Evolutionary conservation across 495 filamentous ascomycete genomes (phyloP), one percentile per base, ranked within the genome.

Genomic region (Astrothelium macrocarpum): DNA sequence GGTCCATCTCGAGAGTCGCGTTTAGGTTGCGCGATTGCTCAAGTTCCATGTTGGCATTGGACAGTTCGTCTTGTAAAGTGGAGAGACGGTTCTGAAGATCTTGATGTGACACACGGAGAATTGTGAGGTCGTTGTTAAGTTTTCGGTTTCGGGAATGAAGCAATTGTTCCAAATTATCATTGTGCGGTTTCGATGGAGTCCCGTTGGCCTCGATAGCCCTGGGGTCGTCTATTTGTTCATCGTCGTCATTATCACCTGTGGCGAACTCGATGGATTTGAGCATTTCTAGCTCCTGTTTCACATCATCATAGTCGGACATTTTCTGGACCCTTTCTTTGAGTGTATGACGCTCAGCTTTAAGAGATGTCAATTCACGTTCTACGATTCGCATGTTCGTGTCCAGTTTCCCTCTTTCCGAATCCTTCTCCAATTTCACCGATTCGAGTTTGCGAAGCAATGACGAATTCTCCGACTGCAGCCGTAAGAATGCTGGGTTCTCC

Each of bases 191-290:
- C 12, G 70, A 59, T 0, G 75, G 71, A 2, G 78, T 68, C 5
- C 84, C 85, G 68, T 84, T 86, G 14, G 71, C 68, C 45, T 70
- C 67, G 28, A 7, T 45, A 4, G 29, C 10, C 16, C 14, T 62
- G n/a, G 36, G 20, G 18, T 62, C 26, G 29, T 58, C 63, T 53
- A 32, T 5, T 36, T 71, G 43, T 58, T 20, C 59, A 29, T 68
- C 61, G 66, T 66, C 58, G 66, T 70, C 64, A 68, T 75, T 67
- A 66, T 72, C 67, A 46, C 68, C 56, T 0, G 90, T 89, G 0
- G 92, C 85, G 70, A 98, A 96, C 72, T 98, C 94, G 65, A 98
- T 96, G 67, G 92, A 94, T 77, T 96, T 96, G 67, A 98, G 82
- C 56, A 98, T 91, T 68, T 97, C 94, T 28, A 98, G 81, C 74